A percentile compares a stretch with the other conserved stretches of the same genome.
Conservation (phyloP, 108 stramenopile species). For the Conticribra guillardii region DNA sequence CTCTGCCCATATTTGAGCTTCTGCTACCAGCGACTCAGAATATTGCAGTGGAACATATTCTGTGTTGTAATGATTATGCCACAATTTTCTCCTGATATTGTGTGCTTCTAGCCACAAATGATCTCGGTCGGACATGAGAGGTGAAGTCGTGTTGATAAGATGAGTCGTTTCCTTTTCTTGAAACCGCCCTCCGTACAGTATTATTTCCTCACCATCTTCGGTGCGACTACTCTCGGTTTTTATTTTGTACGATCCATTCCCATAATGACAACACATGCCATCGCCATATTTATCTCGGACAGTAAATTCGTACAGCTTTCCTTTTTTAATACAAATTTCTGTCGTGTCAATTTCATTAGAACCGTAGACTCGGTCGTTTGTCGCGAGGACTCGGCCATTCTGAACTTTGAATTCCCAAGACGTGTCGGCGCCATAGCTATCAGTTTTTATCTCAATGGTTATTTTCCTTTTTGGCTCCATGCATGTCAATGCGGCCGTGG, state of each 20-base stretch:
- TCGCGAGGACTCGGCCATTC: conserved; percentile 16
- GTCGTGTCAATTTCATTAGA: conserved; percentile 9
- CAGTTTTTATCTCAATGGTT: conserved; percentile 32
- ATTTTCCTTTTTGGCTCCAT: conserved; percentile 21
- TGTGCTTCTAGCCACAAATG: conserved; percentile 20
- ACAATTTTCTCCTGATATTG: conserved; percentile 27
- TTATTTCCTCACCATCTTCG: conserved; percentile 1
- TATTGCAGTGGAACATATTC: conserved; percentile 33
- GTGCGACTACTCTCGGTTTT: neutral
- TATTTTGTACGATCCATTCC: conserved; percentile 32
- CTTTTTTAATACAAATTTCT: conserved; percentile 27
- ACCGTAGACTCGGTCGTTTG: conserved; percentile 20
- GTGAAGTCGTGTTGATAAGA: conserved; percentile 27
- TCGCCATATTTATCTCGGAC: conserved; percentile 24
- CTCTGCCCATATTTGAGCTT: conserved; percentile 34
- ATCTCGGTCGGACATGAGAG: conserved; percentile 23
- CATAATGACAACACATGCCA: conserved; percentile 33
- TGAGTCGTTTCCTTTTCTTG: conserved; percentile 10
- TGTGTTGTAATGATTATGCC: conserved; percentile 25
- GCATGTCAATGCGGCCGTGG: conserved; percentile 13
- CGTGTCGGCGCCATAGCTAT: conserved; percentile 35
- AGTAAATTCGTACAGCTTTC: conserved; percentile 24
- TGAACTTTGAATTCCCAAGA: conserved; percentile 31
- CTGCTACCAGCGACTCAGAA: conserved; percentile 28
- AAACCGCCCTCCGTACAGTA: conserved; percentile 33